Evolutionary conservation across 2,329 filamentous ascomycete species (phyloP), one percentile per base, ranked within the genome.

Genomic region (Colletotrichum caudatum): DNA sequence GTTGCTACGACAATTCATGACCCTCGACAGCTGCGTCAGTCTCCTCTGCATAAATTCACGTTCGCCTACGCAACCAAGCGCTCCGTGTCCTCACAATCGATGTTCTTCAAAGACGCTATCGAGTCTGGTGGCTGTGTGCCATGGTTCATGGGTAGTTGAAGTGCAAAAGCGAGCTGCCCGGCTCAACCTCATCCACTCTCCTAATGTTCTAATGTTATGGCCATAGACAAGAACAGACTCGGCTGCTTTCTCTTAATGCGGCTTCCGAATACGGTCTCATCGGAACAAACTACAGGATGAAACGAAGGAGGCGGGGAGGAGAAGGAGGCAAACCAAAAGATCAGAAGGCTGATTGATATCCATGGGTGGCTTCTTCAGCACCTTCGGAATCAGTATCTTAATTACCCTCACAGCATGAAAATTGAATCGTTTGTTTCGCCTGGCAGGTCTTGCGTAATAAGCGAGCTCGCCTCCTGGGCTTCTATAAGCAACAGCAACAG

Each of bases 111-210:
- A 16, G 16, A 51, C 20, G 14, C 18, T 48, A 62, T 53, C 37
- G n/a, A 37, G 9, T 51, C 64, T 16, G 39, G 58, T 18, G 57
- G 50, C 37, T 26, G 48, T 46, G 54, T n/a, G 39, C 20, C 26
- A 58, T 62, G 50, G 57, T 62, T 50, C 35, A 39, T 67, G 50
- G 16, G 64, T 37, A 44, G 20, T 16, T 20, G 41, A 33, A n/a
- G 26, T 33, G 41, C 20, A 46, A 60, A 48, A 26, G 18, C 58
- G 44, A 48, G 29, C 12, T 18, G 14, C 12, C 18, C 33, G 2
- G 4, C 1, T 35, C 23, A 7, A 51, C 16, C 2, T n/a, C 18
- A 37, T 14, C 16, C 11, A 18, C 16, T 23, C 35, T 12, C 18
- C 37, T 29, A 26, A 20, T 39, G 33, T 9, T 16, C 14, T 29